Evolutionary conservation across 208 protist species (phyloP), one percentile per base, ranked within the genome.

Genomic region (Leishmania arabica): DNA sequence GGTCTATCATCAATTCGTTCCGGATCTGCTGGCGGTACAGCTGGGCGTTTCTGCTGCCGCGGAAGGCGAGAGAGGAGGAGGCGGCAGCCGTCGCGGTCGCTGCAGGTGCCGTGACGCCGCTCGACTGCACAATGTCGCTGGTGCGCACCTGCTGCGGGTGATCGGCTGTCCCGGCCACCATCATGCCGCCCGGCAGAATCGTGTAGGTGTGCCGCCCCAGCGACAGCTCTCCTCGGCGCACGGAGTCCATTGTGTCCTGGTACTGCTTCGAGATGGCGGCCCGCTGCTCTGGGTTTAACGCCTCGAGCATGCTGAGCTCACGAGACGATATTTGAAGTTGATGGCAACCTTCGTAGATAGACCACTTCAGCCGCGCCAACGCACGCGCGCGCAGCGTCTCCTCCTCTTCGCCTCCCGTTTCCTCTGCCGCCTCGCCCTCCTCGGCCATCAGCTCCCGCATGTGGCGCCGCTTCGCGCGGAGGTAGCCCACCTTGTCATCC

Each of bases 171-270:
- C 94, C 94, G 13, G 80, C 84, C 45, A 84, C 74, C 87, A 97
- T 94, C 66, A 87, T 88, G 37, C 95, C 95, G 37, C 91, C 90
- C 7, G 95, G 92, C 8, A 97, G 85, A 77, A 97, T 95, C 24
- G 95, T 97, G 88, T 97, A 97, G 19, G 95, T 96, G 65, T 95
- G 86, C 24, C 91, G 91, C 42, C 87, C 86, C 19, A 93, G 90
- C 17, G 88, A 94, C 27, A 89, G 78, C 81, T 97, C 94, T 6
- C 92, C 92, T 0, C 91, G 85, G 21, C 88, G 86, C 64, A 95
- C 92, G 62, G 91, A 90, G 58, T 96, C 92, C 58, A 97, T 72
- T 11, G 88, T 94, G 34, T 83, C 72, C 81, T 97, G 93, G 78
- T 97, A 95, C 51, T 84, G 76, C 40, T 47, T 71, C 13, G 93